Percentiles rank a stretch among this genome's conserved stretches.
These are phyloP conservation scores for Gentiana macrophylla DNA, from an alignment of 257 asterid species.

Conservation along the genomic window DNA sequence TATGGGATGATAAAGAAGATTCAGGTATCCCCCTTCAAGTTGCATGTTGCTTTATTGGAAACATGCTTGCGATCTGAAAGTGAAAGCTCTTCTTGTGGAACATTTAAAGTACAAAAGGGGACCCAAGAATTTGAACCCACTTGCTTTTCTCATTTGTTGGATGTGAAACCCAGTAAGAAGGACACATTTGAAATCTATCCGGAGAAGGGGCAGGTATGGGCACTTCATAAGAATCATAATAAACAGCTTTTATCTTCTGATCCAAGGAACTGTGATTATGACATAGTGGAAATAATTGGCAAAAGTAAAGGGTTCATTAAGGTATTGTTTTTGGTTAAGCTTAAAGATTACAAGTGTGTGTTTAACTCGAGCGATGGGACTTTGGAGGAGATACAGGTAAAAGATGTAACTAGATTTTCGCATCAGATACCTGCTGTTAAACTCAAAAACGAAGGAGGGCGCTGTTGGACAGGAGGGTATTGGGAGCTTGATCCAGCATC, in stretches of 20 bases:
- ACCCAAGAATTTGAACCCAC: slow-evolving; percentile 2
- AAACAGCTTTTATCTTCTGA: slow-evolving; percentile 7
- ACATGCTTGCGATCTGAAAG: slow-evolving; percentile 1
- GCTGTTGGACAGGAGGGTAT: slow-evolving; percentile 16
- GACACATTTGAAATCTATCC: slow-evolving; percentile 12
- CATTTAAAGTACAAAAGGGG: slow-evolving; percentile 5
- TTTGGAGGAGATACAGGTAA: slow-evolving; percentile 5
- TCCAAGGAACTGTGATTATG: slow-evolving; percentile 12
- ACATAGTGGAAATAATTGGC: slow-evolving; percentile 17
- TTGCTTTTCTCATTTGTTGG: slow-evolving; percentile 20
- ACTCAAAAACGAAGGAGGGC: slow-evolving; percentile 15
- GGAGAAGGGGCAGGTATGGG: slow-evolving; percentile 26
- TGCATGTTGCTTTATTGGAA: slow-evolving; percentile 16
- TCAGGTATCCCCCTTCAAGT: slow-evolving; percentile 5
- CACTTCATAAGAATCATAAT: slow-evolving; percentile 14
- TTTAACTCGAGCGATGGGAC: slow-evolving; percentile 7
- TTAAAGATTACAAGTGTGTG: slow-evolving; percentile 12
- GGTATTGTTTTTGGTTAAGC: slow-evolving; percentile 14
- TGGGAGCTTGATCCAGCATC: slow-evolving; percentile 30
- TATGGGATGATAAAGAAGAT: slow-evolving; percentile 20
- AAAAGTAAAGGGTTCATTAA: slow-evolving; percentile 1
- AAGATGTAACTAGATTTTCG: slow-evolving; percentile 19
- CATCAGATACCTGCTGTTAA: slow-evolving; percentile 24
- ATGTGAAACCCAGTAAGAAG: slow-evolving; percentile 2
- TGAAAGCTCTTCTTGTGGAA: slow-evolving; percentile 14